These are phyloP conservation scores for Entomophthora muscae DNA, from an alignment of 371 early-diverging fungal genomes.

Conservation along the genomic window DNA sequence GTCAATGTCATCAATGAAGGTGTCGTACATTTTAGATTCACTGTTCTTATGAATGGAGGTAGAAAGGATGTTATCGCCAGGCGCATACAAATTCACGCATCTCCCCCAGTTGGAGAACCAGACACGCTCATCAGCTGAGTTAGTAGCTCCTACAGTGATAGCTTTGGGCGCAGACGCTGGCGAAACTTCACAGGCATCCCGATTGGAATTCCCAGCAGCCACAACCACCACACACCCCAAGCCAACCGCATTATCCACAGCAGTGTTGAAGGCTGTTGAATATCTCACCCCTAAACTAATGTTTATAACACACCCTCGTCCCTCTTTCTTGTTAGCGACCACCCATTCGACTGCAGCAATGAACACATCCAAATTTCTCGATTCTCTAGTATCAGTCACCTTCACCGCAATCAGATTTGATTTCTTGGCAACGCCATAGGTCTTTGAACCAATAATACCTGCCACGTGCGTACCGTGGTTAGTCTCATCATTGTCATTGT, in stretches of 20 bases:
- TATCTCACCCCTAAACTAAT: too few relatives aligned
- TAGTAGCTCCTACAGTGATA: slow-evolving; percentile 92
- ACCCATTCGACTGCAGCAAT: slow-evolving; percentile 58
- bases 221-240: too few relatives aligned
- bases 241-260: slow-evolving; percentile 26
- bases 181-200: slow-evolving; percentile 89
- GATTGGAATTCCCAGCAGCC: slow-evolving; percentile 26
- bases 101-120: slow-evolving; percentile 83
- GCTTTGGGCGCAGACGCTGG: slow-evolving; percentile 84
- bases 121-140: slow-evolving; percentile 63
- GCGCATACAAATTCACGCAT: slow-evolving; percentile 91
- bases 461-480: too few relatives aligned
- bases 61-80: slow-evolving; percentile 82
- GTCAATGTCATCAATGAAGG: too few relatives aligned
- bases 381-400: slow-evolving; percentile 54
- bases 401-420: slow-evolving; percentile 64
- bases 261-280: slow-evolving; percentile 60
- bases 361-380: slow-evolving; percentile 41
- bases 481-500: too few relatives aligned
- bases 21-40: too few relatives aligned
- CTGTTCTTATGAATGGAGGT: too few relatives aligned
- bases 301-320: too few relatives aligned
- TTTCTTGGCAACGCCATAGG: slow-evolving; percentile 86
- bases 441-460: too few relatives aligned
- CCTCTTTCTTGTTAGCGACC: slow-evolving; percentile 23